Conservation (phyloP, 2,329 filamentous ascomycete genomes). For the Teratosphaeria nubilosa region DNA sequence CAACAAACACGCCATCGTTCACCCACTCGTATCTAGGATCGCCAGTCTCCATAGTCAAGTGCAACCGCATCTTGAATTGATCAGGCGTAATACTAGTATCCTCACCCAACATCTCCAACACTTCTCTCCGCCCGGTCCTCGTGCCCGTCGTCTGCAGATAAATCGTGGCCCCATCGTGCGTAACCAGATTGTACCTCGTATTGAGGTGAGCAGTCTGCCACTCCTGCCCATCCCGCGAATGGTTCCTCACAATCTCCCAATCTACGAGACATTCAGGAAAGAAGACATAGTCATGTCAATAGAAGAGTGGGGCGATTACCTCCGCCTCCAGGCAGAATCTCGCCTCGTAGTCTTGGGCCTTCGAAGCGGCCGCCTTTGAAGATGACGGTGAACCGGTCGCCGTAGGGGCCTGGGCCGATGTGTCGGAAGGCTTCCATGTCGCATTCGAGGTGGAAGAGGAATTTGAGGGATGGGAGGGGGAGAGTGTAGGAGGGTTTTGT, state of each 20-base stretch:
- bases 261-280: slow-evolving; percentile 4
- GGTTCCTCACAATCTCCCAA: slow-evolving; percentile 15
- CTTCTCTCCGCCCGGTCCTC: slow-evolving; percentile 13
- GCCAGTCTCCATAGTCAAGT: slow-evolving; percentile 21
- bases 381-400: slow-evolving; percentile 15
- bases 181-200: slow-evolving; percentile 19
- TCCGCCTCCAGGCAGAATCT: slow-evolving; percentile 15
- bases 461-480: slow-evolving; percentile 11
- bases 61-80: slow-evolving; percentile 21
- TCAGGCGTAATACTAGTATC: slow-evolving; percentile 13
- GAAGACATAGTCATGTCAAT: background rate
- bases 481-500: slow-evolving; percentile 13
- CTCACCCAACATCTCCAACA: slow-evolving; percentile 17
- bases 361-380: slow-evolving; percentile 18
- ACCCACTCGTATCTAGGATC: slow-evolving; percentile 21
- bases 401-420: slow-evolving; percentile 13
- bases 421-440: slow-evolving; percentile 16
- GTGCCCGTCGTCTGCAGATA: slow-evolving; percentile 21
- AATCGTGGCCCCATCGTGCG: slow-evolving; percentile 19
- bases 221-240: slow-evolving; percentile 7
- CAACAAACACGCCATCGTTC: slow-evolving; percentile 16
- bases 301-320: slow-evolving; percentile 2
- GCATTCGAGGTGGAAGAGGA: slow-evolving; percentile 18
- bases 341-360: slow-evolving; percentile 11
- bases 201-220: slow-evolving; percentile 20